Evolutionary conservation across 257 asterid species (phyloP), one percentile per base, ranked within the genome.

Genomic region (Thymus quinquecostatus): DNA sequence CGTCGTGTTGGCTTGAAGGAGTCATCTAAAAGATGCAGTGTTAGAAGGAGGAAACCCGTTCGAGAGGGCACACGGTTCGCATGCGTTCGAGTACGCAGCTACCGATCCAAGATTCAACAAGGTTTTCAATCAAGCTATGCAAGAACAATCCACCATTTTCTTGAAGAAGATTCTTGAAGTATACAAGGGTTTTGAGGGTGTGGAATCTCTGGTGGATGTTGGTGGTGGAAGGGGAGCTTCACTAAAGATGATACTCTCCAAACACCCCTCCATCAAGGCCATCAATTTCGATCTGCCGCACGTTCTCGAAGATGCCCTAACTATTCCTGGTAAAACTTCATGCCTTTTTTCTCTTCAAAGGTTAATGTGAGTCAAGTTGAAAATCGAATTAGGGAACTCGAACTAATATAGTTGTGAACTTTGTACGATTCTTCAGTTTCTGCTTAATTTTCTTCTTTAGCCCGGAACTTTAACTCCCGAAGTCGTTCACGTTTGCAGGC

Each of bases 191-290:
- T 21, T 21, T 21, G 21, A 21, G 21, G 86, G 87, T 3, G 77
- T 85, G 1, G 45, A 66, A 1, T 69, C 88, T 1, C 57, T 89
- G 6, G 92, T 87, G 21, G 96, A 89, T 62, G 89, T 87, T 41
- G 96, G 94, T 12, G 94, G 96, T 21, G 96, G 96, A 43, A 84
- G 58, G 0, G 94, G 90, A 10, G 80, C 94, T n/a, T 75, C 87
- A 0, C 66, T 85, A 0, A 77, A 70, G 9, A 78, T 76, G 83
- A 89, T 89, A 27, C 40, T 76, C 8, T 55, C 90, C 30, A 87
- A 84, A 12, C 75, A 85, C 63, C 96, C 94, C 0, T 47, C 71
- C 0, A 82, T 85, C 21, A 21, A 21, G 21, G 21, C 87, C 49
- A 79, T 89, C 33, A 87, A 85, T 75, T 89, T 85, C 40, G 96